Conservation (phyloP, 2,329 filamentous ascomycete genomes). For the Aspergillus pseudoviridinutans region DNA sequence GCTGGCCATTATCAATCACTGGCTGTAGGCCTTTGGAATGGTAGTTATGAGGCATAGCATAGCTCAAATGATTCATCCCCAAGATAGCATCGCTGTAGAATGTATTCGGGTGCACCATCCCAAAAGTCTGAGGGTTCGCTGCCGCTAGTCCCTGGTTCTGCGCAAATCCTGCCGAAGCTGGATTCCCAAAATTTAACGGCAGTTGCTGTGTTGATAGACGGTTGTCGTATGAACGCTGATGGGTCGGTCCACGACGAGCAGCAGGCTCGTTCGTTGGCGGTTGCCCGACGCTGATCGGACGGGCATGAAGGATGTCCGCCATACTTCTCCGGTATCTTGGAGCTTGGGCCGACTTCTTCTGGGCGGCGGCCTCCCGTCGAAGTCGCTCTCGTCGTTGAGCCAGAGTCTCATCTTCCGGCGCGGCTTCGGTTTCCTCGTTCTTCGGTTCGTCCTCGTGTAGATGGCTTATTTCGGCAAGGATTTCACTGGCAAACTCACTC, state of each 20-base stretch:
- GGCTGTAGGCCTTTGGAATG: slow-evolving; percentile 27
- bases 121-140: slow-evolving; percentile 23
- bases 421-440: slow-evolving; percentile 15
- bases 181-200: slow-evolving; percentile 19
- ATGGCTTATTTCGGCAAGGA: slow-evolving; percentile 40
- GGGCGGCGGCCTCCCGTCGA: slow-evolving; percentile 36
- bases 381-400: slow-evolving; percentile 44
- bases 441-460: slow-evolving; percentile 22
- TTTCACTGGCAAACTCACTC: slow-evolving; percentile 42
- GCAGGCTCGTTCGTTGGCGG: slow-evolving; percentile 23
- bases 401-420: slow-evolving; percentile 43
- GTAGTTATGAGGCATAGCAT: slow-evolving; percentile 22
- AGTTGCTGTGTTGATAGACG: slow-evolving; percentile 31
- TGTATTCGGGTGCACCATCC: slow-evolving; percentile 21
- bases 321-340: slow-evolving; percentile 42
- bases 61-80: slow-evolving; percentile 24
- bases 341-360: slow-evolving; percentile 19
- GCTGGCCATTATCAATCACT: slow-evolving; percentile 47
- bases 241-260: slow-evolving; percentile 11
- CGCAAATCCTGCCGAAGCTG: slow-evolving; percentile 8
- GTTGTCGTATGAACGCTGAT: slow-evolving; percentile 17
- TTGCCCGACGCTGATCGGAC: slow-evolving; percentile 42
- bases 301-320: slow-evolving; percentile 50
- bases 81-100: slow-evolving; percentile 26
- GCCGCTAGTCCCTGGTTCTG: slow-evolving; percentile 17